Evolutionary conservation across 1,139 yeast species (phyloP).

Genomic region (Geotrichum candidum): DNA sequence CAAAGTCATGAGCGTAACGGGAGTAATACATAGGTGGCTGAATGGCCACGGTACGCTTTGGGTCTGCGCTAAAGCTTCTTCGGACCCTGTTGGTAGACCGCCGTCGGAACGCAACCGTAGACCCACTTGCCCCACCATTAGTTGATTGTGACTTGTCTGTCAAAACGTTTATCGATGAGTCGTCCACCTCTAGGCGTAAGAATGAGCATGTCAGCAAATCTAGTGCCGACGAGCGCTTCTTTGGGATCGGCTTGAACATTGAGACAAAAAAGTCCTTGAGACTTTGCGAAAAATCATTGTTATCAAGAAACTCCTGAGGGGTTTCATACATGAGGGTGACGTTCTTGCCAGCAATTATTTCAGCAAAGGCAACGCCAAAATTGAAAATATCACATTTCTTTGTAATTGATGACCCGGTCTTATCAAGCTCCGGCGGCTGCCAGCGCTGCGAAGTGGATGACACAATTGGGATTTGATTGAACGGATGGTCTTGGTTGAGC

Average conservation of each 20-base stretch:
- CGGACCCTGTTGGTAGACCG: conserved; percentile 10
- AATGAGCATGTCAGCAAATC: conserved; percentile 44
- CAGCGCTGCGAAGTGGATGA: conserved; percentile 39
- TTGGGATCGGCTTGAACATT: conserved; percentile 59
- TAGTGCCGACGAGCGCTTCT: conserved; percentile 73
- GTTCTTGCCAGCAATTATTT: conserved; percentile 62
- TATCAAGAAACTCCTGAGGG: conserved; percentile 57
- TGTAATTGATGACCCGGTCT: conserved; percentile 41
- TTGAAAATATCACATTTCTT: conserved; percentile 91
- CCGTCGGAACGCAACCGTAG: conserved; percentile 12
- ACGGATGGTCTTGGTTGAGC: conserved; percentile 43
- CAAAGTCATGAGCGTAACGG: conserved; percentile 76
- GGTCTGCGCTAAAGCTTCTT: conserved; percentile 18
- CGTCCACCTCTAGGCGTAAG: conserved; percentile 9
- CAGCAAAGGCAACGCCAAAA: conserved; percentile 70
- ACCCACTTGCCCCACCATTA: background rate
- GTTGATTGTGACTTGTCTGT: background rate
- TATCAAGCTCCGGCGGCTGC: conserved; percentile 71
- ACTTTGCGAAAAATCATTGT: conserved; percentile 46
- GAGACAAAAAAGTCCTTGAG: conserved; percentile 60
- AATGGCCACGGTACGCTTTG: conserved; percentile 8
- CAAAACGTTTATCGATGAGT: background rate
- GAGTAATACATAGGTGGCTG: conserved; percentile 35
- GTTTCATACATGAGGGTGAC: conserved; percentile 47
- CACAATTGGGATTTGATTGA: conserved; percentile 32